Base-by-base conservation (phyloP, 768 basidiomycete species). In the Amanita muscaria region DNA sequence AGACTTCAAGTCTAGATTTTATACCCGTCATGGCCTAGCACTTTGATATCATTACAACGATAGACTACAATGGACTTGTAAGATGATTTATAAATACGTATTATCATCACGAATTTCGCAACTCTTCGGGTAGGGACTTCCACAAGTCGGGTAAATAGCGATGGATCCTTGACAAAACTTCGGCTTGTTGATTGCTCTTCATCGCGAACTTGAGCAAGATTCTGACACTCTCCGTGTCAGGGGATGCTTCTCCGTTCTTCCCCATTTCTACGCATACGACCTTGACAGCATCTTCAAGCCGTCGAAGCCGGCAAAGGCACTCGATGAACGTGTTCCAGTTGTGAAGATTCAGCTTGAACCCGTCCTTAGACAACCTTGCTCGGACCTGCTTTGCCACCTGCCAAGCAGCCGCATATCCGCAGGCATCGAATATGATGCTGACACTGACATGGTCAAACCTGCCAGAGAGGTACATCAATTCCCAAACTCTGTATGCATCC, bases 321-420 rank as follows among this genome's bases (percentile, higher is more conserved):
- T 96, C 91, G 15, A 96, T 59, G 69, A 80, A 88, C 0, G 79
- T 72, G 47, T 86, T 79, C 87, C 89, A 91, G 55, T 86, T 83
- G 41, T 77, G 74, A 49, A 67, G 53, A 56, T 83, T 80, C 43
- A 85, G 65, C 29, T 49, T 55, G 57, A 73, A 86, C 18, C 66
- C 69, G 36, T 67, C 67, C 41, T 61, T 67, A 22, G 60, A 59
- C 39, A 83, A 66, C 55, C 73, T 76, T 23, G 57, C 50, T 63
- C 77, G 74, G 27, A 87, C 74, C 34, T 70, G 67, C 41, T 64
- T 65, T 0, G 80, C 87, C 14, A 73, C 63, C 16, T 63, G 64
- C 51, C 67, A 59, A 9, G 76, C 69, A 3, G 69, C 64, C 6
- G 79, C 72, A 51, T 69, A 77, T 1, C 83, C 88, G 52, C 90